phyloP scores from a whole-genome alignment of 2,329 filamentous ascomycete species.

The Aspergillus clavatus region DNA sequence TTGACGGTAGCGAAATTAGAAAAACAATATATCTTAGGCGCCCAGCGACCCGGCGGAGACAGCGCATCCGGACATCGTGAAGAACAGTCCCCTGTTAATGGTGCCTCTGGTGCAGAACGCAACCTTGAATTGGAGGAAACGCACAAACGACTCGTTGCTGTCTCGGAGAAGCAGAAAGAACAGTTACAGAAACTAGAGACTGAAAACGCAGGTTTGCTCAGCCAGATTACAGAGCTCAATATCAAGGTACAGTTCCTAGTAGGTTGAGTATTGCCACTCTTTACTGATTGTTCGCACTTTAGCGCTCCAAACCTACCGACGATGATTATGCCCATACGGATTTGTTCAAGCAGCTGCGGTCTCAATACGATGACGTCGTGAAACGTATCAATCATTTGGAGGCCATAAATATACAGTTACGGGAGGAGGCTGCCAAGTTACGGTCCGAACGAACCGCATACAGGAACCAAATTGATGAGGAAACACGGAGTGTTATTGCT shows the following conservation, averaged over 20 bases:
- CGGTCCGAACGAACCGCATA: conserved; percentile 81
- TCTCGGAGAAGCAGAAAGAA: conserved; percentile 77
- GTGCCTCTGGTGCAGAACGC: conserved; percentile 50
- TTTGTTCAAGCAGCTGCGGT: conserved; percentile 85
- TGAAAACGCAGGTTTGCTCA: conserved; percentile 68
- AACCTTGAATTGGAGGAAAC: conserved; percentile 68
- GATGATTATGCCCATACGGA: conserved; percentile 93
- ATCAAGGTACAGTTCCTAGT: conserved; percentile 44
- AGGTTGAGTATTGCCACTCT: neutral
- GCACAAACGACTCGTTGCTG: conserved; percentile 71
- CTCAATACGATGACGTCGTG: conserved; percentile 86
- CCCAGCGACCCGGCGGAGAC: conserved; percentile 46
- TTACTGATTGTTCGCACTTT: conserved; percentile 6
- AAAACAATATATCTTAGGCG: conserved; percentile 74
- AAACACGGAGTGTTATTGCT: conserved; percentile 65
- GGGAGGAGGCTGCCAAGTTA: conserved; percentile 78
- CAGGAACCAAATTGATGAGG: conserved; percentile 73
- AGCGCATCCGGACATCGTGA: conserved; percentile 48
- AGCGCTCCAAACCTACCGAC: conserved; percentile 70
- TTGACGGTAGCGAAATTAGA: conserved; percentile 87
- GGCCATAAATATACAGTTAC: conserved; percentile 76
- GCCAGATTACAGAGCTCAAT: conserved; percentile 73
- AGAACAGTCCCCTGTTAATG: conserved; percentile 51
- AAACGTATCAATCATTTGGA: conserved; percentile 89
- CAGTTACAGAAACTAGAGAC: conserved; percentile 74